Evolutionary conservation across 2,329 filamentous ascomycete genomes (phyloP).

Genomic region (Tolypocladium sp.): DNA sequence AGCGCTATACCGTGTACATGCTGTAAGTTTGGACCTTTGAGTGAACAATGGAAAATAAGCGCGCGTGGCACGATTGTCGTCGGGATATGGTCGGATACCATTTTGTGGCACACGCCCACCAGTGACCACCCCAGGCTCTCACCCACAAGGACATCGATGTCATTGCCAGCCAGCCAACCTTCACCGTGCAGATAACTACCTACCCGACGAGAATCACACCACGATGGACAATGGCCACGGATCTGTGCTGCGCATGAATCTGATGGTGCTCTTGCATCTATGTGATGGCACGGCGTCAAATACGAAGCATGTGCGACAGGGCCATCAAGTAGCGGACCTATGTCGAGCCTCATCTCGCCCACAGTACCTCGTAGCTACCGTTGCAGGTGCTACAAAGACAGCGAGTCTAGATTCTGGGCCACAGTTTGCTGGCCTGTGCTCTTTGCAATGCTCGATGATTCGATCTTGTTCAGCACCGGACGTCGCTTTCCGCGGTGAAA

Average conservation of each 20-base stretch:
- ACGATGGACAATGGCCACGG: not conserved
- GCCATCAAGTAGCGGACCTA: not conserved
- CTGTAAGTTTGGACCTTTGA: not conserved
- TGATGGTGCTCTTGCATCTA: not conserved
- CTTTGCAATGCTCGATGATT: not conserved
- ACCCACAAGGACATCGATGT: not conserved
- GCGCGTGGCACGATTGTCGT: slow-evolving; percentile 6
- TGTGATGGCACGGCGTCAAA: not conserved
- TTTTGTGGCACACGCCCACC: not conserved
- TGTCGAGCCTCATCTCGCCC: not conserved
- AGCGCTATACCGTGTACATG: not conserved
- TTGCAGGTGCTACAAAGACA: not conserved
- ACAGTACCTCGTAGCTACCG: not conserved
- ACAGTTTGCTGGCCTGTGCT: not conserved
- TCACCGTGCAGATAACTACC: not conserved
- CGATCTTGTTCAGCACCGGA: not conserved
- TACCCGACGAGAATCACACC: not conserved
- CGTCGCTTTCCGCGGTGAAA: not conserved
- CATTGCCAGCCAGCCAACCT: not conserved
- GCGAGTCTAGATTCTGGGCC: not conserved
- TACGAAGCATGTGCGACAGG: not conserved
- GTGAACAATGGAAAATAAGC: slow-evolving; percentile 3
- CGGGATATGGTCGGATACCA: slow-evolving; percentile 12
- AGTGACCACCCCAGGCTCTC: not conserved
- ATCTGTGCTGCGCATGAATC: not conserved